Evolutionary conservation across 441 rosid genomes (phyloP).

Genomic region (Biscutella laevigata): DNA sequence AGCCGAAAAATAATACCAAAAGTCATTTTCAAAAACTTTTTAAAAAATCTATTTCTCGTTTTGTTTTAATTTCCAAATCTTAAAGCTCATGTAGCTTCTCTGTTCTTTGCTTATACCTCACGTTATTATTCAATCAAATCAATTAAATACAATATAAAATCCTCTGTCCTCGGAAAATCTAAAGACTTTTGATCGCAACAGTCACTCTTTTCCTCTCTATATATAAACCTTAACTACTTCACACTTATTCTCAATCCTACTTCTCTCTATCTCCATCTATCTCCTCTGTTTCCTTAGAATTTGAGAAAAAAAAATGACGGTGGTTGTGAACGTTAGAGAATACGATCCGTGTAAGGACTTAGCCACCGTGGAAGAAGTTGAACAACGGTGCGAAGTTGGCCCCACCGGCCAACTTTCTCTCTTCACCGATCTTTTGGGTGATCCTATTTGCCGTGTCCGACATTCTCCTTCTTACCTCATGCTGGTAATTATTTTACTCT

Average conservation of each 20-base stretch:
- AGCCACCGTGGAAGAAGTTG: slow-evolving; percentile 56
- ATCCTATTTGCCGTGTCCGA: slow-evolving; percentile 95
- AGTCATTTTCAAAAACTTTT: background rate
- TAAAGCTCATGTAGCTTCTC: slow-evolving; percentile 1
- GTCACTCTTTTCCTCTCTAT: slow-evolving; percentile 17
- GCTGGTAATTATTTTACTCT: too few species aligned
- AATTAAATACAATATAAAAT: background rate
- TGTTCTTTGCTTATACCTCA: slow-evolving; percentile 20
- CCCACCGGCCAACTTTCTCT: slow-evolving; percentile 77
- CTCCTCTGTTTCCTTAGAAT: background rate
- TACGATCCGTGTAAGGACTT: slow-evolving; percentile 52
- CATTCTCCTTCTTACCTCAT: slow-evolving; percentile 89
- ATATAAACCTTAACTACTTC: slow-evolving; percentile 15
- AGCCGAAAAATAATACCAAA: background rate
- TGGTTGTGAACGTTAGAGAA: slow-evolving; percentile 50
- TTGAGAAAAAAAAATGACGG: slow-evolving; percentile 1
- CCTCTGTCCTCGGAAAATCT: slow-evolving; percentile 19
- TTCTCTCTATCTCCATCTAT: slow-evolving; percentile 21
- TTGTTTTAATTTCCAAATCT: too few species aligned
- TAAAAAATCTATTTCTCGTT: too few species aligned
- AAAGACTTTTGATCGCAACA: slow-evolving; percentile 8
- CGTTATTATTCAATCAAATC: too few species aligned
- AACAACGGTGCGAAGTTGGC: slow-evolving; percentile 82
- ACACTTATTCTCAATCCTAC: slow-evolving; percentile 33
- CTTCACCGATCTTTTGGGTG: slow-evolving; percentile 93